Base-by-base conservation (phyloP, 2,329 filamentous ascomycete species). In the Nothomitra cinnamomea region DNA sequence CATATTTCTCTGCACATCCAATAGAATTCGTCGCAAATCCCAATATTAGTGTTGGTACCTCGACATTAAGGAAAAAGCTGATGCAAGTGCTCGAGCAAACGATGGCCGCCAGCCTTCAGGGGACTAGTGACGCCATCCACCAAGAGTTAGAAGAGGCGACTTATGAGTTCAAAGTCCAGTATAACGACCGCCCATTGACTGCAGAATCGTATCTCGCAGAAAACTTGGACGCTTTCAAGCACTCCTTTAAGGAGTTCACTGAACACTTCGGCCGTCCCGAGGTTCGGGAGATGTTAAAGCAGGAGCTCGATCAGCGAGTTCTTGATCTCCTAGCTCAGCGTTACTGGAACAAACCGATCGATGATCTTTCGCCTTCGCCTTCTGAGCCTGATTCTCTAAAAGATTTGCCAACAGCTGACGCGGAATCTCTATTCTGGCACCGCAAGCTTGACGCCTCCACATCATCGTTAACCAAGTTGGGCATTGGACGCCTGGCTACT, bases 141-240 rank as follows among this genome's bases (percentile, higher is more conserved):
- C 87, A 95, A 65, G 92, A 98, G 66, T 78, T 98, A 0, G 90
- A 95, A 62, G 92, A 98, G 68, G 89, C 92, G 2, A 90, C 87
- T 0, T 98, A 98, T 64, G 90, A 98, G 67, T 98, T 95, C 75
- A 98, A 98, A 66, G 92, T 98, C 3, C 94, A 98, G 66, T 98
- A 98, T 70, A 98, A 98, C 63, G 92, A 98, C 65, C 82, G 92
- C 5, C 87, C 90, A 1, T 73, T 98, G 36, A 95, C 87, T 51
- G 92, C 92, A 1, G 92, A 98, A 65, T 95, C 90, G 2, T 98
- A 98, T 64, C 77, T 98, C 40, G 92, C 92, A 1, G 92, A 96
- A 66, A 94, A 86, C 59, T 72, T 98, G 2, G 92, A 98, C 66
- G 82, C 83, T 19, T 96, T 98, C 76, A 98, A 98, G 69, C 94